Percentiles rank a stretch among this genome's conserved stretches.
Evolutionary conservation across 139 green algal species (phyloP).

Genomic region (Chlamydomonas sphaeroides): DNA sequence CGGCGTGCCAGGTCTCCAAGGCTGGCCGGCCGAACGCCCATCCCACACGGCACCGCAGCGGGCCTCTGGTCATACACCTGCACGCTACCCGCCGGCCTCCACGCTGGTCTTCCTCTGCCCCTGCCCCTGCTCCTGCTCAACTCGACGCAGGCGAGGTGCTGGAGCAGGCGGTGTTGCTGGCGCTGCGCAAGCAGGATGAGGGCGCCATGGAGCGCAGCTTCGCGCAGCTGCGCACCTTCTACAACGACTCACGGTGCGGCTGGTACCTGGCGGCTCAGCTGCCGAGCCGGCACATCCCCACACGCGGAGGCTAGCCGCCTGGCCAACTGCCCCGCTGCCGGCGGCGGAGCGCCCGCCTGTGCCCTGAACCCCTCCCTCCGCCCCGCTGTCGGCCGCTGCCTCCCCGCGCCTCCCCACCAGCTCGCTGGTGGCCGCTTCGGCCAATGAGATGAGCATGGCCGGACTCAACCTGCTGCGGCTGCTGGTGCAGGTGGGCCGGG

Average conservation of each 20-base stretch:
- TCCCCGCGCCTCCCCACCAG: slow-evolving; percentile 38
- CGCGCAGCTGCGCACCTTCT: slow-evolving; percentile 89
- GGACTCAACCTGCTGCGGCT: slow-evolving; percentile 94
- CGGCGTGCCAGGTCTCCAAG: neutral
- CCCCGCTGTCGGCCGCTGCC: neutral
- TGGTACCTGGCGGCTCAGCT: neutral
- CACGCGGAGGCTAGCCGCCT: too few relatives aligned
- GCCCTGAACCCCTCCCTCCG: too few relatives aligned
- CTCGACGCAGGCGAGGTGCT: slow-evolving; percentile 78
- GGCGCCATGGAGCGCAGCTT: slow-evolving; percentile 91
- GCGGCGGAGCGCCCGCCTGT: too few relatives aligned
- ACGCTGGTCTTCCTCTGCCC: too few relatives aligned
- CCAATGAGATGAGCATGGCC: slow-evolving; percentile 72
- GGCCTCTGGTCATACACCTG: neutral
- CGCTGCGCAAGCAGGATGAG: slow-evolving; percentile 82
- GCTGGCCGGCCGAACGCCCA: neutral
- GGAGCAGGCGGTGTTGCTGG: slow-evolving; percentile 89
- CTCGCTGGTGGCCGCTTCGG: slow-evolving; percentile 68
- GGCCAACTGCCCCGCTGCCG: too few relatives aligned
- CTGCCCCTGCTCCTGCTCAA: neutral
- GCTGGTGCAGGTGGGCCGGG: too few relatives aligned
- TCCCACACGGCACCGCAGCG: neutral
- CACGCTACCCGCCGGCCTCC: neutral
- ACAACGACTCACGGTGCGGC: slow-evolving; percentile 83
- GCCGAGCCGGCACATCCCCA: too few relatives aligned